Evolutionary conservation across 1,284 basidiomycete species (phyloP).

Genomic region (Sanghuangporus sanghuang): DNA sequence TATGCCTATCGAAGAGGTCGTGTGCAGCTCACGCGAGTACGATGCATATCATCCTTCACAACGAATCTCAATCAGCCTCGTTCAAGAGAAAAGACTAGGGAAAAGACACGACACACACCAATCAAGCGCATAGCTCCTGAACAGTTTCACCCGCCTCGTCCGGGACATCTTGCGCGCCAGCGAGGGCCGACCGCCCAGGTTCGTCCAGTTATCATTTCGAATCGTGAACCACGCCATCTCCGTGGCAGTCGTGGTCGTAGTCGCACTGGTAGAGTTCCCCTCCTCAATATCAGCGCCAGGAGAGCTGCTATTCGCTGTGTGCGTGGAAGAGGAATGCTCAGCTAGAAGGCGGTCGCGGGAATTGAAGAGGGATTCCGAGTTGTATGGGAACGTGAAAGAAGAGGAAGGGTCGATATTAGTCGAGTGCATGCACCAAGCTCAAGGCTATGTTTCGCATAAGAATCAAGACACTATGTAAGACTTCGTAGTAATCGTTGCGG

Average conservation of each 20-base stretch:
- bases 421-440: neutral
- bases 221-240: slow-evolving; percentile 14
- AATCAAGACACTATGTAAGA: no score
- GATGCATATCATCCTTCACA: slow-evolving; percentile 60
- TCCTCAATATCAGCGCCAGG: neutral
- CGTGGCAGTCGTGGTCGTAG: neutral
- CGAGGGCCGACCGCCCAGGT: neutral
- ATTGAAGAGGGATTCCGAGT: neutral
- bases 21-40: slow-evolving; percentile 52
- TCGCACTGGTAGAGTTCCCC: neutral
- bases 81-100: slow-evolving; percentile 2
- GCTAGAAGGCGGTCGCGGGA: neutral
- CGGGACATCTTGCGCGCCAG: slow-evolving; percentile 1
- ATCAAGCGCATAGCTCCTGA: slow-evolving; percentile 65
- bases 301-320: neutral
- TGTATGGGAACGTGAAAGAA: neutral
- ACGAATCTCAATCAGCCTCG: neutral
- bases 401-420: neutral
- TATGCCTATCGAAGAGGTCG: neutral
- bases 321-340: neutral
- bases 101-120: slow-evolving; percentile 43
- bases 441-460: no score
- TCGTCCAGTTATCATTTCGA: neutral
- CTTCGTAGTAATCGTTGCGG: no score
- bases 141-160: slow-evolving; percentile 26